These are phyloP conservation scores for Amanita inopinata DNA, from an alignment of 768 basidiomycete genomes.

Conservation along the genomic window DNA sequence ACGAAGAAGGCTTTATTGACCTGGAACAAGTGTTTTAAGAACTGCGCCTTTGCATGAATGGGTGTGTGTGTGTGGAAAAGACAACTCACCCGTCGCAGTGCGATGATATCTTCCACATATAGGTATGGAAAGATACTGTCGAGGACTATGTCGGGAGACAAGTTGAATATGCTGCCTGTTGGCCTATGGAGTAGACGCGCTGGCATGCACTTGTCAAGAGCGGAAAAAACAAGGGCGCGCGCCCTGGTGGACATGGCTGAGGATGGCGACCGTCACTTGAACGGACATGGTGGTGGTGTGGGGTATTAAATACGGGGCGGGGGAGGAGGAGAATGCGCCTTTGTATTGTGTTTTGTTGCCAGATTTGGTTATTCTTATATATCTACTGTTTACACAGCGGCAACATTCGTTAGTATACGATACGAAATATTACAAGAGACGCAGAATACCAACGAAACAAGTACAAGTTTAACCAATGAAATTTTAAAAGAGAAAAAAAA, in stretches of 20 bases:
- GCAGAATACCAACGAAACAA: background rate
- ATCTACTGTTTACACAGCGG: background rate
- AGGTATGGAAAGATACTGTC: slow-evolving; percentile 34
- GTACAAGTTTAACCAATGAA: background rate
- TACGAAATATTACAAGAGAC: background rate
- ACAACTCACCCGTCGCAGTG: slow-evolving; percentile 31
- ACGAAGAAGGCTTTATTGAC: slow-evolving; percentile 50
- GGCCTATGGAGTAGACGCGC: slow-evolving; percentile 12
- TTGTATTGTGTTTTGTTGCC: slow-evolving; percentile 2
- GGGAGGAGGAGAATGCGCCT: no score
- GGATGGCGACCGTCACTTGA: no score
- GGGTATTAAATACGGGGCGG: no score
- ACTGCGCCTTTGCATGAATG: background rate
- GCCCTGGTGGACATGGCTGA: no score
- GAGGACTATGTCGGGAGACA: slow-evolving; percentile 31
- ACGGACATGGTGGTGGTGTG: no score
- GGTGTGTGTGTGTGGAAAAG: no score
- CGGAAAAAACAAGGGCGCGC: background rate
- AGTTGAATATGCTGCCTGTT: slow-evolving; percentile 19
- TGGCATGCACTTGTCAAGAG: slow-evolving; percentile 16
- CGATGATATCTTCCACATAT: slow-evolving; percentile 36
- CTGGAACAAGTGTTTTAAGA: slow-evolving; percentile 21
- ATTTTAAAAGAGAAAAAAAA: slow-evolving; percentile 5
- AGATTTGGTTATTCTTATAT: background rate
- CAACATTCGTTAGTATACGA: background rate